Conservation (phyloP, 2,329 filamentous ascomycete genomes). For the Exophiala xenobiotica region DNA sequence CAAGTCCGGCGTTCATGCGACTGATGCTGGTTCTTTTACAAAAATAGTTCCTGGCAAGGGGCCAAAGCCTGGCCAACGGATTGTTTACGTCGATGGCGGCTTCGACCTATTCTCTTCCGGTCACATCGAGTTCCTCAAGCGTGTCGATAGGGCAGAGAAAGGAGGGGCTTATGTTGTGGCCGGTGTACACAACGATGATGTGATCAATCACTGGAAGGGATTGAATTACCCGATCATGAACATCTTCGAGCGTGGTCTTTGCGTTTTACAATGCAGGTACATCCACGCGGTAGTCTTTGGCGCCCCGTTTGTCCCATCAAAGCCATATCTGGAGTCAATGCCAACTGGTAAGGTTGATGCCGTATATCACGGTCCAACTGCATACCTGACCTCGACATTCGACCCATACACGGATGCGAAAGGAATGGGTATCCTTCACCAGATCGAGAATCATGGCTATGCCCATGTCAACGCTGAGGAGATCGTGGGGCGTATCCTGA, state of each 20-base stretch:
- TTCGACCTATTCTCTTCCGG: slow-evolving; percentile 97
- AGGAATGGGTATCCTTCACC: slow-evolving; percentile 76
- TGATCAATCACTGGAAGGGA: slow-evolving; percentile 95
- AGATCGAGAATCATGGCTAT: slow-evolving; percentile 76
- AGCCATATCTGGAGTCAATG: slow-evolving; percentile 70
- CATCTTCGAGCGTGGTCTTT: slow-evolving; percentile 92
- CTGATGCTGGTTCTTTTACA: slow-evolving; percentile 66
- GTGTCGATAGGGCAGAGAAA: slow-evolving; percentile 64
- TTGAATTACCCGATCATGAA: slow-evolving; percentile 99
- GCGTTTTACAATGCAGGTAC: slow-evolving; percentile 95
- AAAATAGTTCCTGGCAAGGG: slow-evolving; percentile 69
- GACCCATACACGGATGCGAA: slow-evolving; percentile 81
- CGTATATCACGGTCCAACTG: slow-evolving; percentile 94
- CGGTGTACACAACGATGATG: slow-evolving; percentile 89
- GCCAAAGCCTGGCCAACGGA: slow-evolving; percentile 72
- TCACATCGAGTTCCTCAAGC: slow-evolving; percentile 89
- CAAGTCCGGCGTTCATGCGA: slow-evolving; percentile 41
- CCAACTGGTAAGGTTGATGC: slow-evolving; percentile 73
- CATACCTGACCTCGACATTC: slow-evolving; percentile 76
- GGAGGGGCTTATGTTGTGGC: slow-evolving; percentile 81
- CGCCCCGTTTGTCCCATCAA: slow-evolving; percentile 82
- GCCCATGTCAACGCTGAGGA: slow-evolving; percentile 86
- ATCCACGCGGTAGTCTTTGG: slow-evolving; percentile 85
- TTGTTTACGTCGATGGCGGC: slow-evolving; percentile 94
- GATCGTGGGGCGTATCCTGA: slow-evolving; percentile 88